Evolutionary conservation across 371 early-diverging fungal genomes (phyloP).

Genomic region (Mortierella sp.): DNA sequence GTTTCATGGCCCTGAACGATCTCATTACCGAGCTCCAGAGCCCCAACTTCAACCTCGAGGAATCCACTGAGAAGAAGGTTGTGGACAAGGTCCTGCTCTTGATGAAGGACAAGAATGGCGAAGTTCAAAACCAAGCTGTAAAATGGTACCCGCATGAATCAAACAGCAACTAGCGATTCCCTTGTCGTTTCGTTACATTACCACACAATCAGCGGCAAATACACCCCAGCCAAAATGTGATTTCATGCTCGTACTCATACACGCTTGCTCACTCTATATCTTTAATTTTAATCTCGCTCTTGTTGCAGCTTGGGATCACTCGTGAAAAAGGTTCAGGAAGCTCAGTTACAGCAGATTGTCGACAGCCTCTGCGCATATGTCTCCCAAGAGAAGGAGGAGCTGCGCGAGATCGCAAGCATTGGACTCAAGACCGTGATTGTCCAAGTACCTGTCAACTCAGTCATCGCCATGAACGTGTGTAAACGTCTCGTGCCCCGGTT

Average conservation of each 20-base stretch:
- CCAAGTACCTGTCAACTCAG: constrained; percentile 67
- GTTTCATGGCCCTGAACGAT: constrained; percentile 95
- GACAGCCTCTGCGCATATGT: constrained; percentile 72
- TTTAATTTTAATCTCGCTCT: neutral
- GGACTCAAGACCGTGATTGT: constrained; percentile 87
- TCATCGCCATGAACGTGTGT: constrained; percentile 65
- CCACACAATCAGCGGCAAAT: no score
- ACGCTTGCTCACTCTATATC: neutral
- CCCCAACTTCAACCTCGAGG: constrained; percentile 69
- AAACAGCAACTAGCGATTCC: neutral
- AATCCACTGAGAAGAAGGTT: constrained; percentile 72
- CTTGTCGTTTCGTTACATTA: no score
- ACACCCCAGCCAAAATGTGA: neutral
- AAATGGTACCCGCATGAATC: constrained; percentile 70
- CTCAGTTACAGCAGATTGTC: constrained; percentile 74
- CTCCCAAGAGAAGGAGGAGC: constrained; percentile 68
- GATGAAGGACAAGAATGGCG: constrained; percentile 88
- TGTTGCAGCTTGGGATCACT: constrained; percentile 77
- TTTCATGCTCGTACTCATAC: neutral
- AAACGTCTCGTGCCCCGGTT: constrained; percentile 73
- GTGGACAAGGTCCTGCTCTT: constrained; percentile 77
- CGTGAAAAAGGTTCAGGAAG: constrained; percentile 77
- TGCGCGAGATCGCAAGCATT: constrained; percentile 85
- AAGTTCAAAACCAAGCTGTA: constrained; percentile 94
- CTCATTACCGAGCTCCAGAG: constrained; percentile 81